Conservation (phyloP, 768 basidiomycete species). For the Mycena maculata region DNA sequence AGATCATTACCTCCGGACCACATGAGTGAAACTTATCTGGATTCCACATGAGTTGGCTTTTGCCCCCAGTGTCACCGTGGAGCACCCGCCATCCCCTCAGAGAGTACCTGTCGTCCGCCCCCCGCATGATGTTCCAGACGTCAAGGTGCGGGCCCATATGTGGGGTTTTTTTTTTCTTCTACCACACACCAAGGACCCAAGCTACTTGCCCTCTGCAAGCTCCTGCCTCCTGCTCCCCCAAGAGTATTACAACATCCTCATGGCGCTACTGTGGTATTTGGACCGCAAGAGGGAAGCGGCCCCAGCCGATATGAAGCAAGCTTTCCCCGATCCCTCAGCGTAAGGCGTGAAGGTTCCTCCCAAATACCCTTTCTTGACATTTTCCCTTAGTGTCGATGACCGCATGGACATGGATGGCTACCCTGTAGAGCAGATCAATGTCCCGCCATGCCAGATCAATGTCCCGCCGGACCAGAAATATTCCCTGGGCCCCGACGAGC, state of each 20-base stretch:
- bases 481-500: slow-evolving; percentile 16
- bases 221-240: slow-evolving; percentile 9
- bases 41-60: no score
- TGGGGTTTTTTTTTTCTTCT: no score
- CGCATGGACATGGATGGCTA: slow-evolving; percentile 5
- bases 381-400: slow-evolving; percentile 13
- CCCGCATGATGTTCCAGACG: slow-evolving; percentile 17
- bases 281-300: slow-evolving; percentile 15
- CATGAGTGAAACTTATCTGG: no score
- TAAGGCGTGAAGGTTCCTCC: slow-evolving; percentile 9
- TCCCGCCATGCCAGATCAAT: slow-evolving; percentile 16
- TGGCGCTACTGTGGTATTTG: slow-evolving; percentile 18
- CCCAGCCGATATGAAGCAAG: not conserved
- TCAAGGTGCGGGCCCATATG: slow-evolving; percentile 11
- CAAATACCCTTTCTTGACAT: slow-evolving; percentile 21
- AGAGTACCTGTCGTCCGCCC: slow-evolving; percentile 18
- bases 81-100: slow-evolving; percentile 17
- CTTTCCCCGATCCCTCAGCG: slow-evolving; percentile 19
- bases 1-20: no score
- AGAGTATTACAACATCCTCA: slow-evolving; percentile 18
- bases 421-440: slow-evolving; percentile 5
- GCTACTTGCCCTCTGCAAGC: slow-evolving; percentile 12
- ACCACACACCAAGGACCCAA: slow-evolving; percentile 10
- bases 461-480: slow-evolving; percentile 12
- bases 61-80: no score